Base-by-base conservation (phyloP, 768 basidiomycete genomes). In the Suillus subluteus region DNA sequence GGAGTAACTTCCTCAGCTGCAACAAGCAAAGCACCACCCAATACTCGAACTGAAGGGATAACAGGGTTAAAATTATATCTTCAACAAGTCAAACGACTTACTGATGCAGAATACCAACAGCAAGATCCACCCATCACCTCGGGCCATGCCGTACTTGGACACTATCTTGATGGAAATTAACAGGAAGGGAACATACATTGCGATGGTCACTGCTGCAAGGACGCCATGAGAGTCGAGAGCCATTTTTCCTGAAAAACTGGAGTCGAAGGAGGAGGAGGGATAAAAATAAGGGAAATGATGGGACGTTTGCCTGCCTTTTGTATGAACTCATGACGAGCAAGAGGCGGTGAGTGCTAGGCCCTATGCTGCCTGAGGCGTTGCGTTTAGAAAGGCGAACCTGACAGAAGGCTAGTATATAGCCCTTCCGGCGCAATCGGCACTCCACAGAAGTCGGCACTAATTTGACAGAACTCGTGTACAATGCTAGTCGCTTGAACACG, bases 71-170 rank as follows among this genome's bases (percentile, higher is more conserved):
- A n/a, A 9, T 38, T 54, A 62, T n/a, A 26, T 15, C 5, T 38
- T 11, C 4, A 62, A 26, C 43, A 16, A 44, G 32, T 3, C 2
- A 43, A 12, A 50, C 16, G 37, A 79, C 87, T 73, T 68, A 89
- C 89, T 75, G 52, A 84, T 68, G 12, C 88, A 82, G 67, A 91
- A 89, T 11, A 89, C 75, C 55, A 85, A 79, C n/a, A 91, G 80
- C 68, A 86, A 85, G n/a, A 91, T 74, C 88, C 88, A 91, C 66
- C 88, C 90, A 38, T 83, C 86, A 74, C 88, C 84, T 52, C 82
- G 80, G 64, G 84, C 75, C 69, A 90, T 82, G 46, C 83, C 86
- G 80, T 91, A 87, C 41, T 82, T 85, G 62, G 82, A 71, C 58
- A 82, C 76, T 58, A 89, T 74, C 50, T 82, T 73, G 58, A 83